Evolutionary conservation across 116 monocot species (phyloP).

Genomic region (Zostera marina): DNA sequence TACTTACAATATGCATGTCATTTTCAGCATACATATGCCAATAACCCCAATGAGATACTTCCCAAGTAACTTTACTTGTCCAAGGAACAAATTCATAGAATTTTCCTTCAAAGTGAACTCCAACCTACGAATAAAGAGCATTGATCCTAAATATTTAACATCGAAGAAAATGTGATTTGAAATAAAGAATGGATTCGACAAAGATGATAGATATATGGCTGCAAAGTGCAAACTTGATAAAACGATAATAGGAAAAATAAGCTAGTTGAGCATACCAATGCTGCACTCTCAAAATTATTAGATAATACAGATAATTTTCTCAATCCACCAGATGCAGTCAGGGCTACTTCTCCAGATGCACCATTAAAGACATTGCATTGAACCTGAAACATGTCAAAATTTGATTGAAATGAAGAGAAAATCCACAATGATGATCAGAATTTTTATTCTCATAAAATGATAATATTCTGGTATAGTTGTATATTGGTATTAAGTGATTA

Average conservation of each 20-base stretch:
- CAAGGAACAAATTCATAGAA: constrained; percentile 99
- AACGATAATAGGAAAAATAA: not conserved
- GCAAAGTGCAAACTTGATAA: no score
- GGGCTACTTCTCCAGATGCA: constrained; percentile 53
- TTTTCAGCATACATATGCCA: constrained; percentile 73
- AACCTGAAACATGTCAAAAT: constrained; percentile 29
- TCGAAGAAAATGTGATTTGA: not conserved
- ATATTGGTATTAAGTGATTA: no score
- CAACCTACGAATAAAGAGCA: constrained; percentile 25
- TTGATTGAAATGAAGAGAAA: not conserved
- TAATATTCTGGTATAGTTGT: no score
- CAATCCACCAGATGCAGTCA: constrained; percentile 80
- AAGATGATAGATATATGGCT: not conserved
- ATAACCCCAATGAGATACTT: constrained; percentile 61
- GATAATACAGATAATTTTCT: constrained; percentile 59
- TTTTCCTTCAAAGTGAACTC: constrained; percentile 60
- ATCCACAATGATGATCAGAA: not conserved
- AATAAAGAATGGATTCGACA: not conserved
- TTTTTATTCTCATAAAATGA: no score
- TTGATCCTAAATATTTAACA: not conserved
- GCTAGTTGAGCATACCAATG: constrained; percentile 35
- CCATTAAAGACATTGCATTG: constrained; percentile 97
- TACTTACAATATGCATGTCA: constrained; percentile 43
- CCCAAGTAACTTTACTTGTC: constrained; percentile 68
- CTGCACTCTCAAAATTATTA: constrained; percentile 57